Evolutionary conservation across 306 rosid genomes (phyloP), one percentile per base, ranked within the genome.

Genomic region (Fagus crenata): DNA sequence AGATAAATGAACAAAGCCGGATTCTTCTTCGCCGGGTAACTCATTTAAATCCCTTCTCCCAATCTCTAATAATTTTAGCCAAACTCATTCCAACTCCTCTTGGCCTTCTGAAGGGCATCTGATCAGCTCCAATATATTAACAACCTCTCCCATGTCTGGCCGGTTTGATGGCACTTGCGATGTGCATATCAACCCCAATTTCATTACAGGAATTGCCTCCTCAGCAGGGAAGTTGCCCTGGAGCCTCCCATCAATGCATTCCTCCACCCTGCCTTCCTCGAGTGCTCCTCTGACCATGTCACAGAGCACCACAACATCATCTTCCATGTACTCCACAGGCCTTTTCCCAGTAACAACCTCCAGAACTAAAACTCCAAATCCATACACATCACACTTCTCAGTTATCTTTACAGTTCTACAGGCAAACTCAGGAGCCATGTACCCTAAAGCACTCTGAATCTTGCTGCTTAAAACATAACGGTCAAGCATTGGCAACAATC

Each of bases 401-500:
- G 99, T 96, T 75, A 96, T 92, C 85, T 96, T 96, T 40, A 96
- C 98, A 0, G 99, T 92, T 37, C 82, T 91, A 92, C 99, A 96
- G 58, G 98, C 98, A 53, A 96, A 96, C 77, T 96, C 99, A 0
- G 99, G 99, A 4, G 99, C 99, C 99, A 92, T 92, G 90, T 96
- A 92, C 67, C 99, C 99, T 0, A 96, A 92, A 40, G 98, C 99
- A 4, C 99, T 96, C 77, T 96, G 99, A 77, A 92, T 96, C 91
- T 96, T 96, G 86, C 99, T 96, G 89, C 99, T 96, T 78, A 96
- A 74, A 58, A 92, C 94, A 7, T 96, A 96, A 1, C 98, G 92
- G 55, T 96, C 99, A 1, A 96, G 99, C 98, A 96, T 92, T 22
- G 99, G 98, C 74, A 96, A 75, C 83, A 96, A 84, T 76, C 96